Evolutionary conservation across 1,139 yeast genomes (phyloP), one percentile per base, ranked within the genome.

Genomic region (Suhomyces atakaporum): DNA sequence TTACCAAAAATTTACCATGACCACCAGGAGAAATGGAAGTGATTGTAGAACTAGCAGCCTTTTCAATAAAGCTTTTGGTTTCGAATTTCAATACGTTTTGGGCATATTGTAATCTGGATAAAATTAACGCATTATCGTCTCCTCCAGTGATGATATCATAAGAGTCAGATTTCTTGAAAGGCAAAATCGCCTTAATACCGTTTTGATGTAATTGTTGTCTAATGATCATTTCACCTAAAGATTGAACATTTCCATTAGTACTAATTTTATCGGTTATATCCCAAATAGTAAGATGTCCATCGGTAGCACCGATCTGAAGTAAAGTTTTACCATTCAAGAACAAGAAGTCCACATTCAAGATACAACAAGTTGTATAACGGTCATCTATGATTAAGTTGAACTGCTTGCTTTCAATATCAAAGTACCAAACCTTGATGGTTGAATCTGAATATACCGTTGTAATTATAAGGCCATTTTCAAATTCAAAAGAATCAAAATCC

Each of bases 361-460:
- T 62, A 60, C 97, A 92, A 50, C 95, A 85, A 0, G 86, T 77
- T 37, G 79, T 69, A 58, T 90, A 89, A 22, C 55, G 57, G 12
- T 79, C 85, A 4, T 62, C 56, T 0, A 72, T 51, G 0, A 84
- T 31, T 11, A 72, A 52, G 1, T 49, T 51, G 52, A 87, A 85
- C 0, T 44, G 36, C 7, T 59, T 62, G 0, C 50, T 41, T 0
- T 23, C 35, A 5, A 58, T 46, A 41, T 73, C 64, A 49, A 79
- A 81, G 40, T 63, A 58, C 83, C 90, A 86, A 0, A 84, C 32
- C 46, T 79, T 81, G 32, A 92, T 74, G 6, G 75, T 67, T 1
- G 97, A 90, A 54, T 92, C 90, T 0, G 97, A 90, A 54, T 87
- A 92, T 0, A 84, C 95, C 0, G 89, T 76, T 1, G 77, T 75